A percentile compares a stretch with the other conserved stretches of the same genome.
phyloP scores from a whole-genome alignment of 2,329 filamentous ascomycete genomes.

The Fusarium vanettenii region DNA sequence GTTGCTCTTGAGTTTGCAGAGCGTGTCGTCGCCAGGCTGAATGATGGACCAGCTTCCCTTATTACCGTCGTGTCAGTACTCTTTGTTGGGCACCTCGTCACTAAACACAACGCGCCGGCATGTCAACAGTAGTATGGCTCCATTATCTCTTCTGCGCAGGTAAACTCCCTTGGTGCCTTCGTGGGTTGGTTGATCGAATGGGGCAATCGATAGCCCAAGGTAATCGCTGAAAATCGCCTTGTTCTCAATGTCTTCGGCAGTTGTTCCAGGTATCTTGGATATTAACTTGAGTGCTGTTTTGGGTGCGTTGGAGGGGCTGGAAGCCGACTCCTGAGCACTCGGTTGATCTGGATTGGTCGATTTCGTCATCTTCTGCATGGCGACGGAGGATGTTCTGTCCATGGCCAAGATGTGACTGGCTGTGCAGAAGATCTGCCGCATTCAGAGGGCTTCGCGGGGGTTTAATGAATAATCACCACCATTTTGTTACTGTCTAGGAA shows the following conservation, averaged over 20 bases:
- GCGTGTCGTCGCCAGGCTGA: not conserved
- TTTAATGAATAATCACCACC: not conserved
- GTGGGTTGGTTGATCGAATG: conserved; percentile 27
- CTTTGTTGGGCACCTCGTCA: not conserved
- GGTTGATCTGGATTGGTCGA: not conserved
- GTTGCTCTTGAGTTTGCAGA: not conserved
- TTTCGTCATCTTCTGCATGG: not conserved
- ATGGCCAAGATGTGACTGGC: not conserved
- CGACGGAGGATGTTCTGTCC: not conserved
- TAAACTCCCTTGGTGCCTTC: conserved; percentile 13
- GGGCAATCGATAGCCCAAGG: conserved; percentile 5
- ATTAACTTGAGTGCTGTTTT: not conserved
- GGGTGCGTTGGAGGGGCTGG: not conserved
- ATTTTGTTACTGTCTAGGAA: not conserved
- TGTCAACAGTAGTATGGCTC: conserved; percentile 28
- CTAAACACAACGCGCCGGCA: conserved; percentile 12
- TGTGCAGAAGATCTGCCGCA: not conserved
- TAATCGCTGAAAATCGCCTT: not conserved
- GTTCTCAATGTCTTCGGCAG: not conserved
- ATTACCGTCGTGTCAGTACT: not conserved
- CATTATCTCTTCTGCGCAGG: not conserved
- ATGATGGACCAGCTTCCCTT: not conserved
- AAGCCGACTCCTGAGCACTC: not conserved
- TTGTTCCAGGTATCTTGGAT: not conserved
- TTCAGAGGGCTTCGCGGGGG: not conserved